Evolutionary conservation across 352 stramenopile species (phyloP), one percentile per base, ranked within the genome.

Genomic region (Lagenidium sp.): DNA sequence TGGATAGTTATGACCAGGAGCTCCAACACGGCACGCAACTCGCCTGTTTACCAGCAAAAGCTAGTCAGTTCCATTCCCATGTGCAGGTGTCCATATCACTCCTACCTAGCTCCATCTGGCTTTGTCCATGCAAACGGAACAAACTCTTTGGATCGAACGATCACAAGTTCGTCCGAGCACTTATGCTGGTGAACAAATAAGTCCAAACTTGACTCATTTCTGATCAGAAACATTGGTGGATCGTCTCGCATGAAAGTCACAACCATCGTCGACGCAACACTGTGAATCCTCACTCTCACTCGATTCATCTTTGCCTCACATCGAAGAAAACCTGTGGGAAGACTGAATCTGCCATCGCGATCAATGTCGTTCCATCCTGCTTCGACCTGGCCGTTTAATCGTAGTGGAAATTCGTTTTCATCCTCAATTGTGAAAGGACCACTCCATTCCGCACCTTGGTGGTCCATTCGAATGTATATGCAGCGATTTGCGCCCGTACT

Each of bases 331-430:
- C 52, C 48, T 0, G 63, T 67, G 4, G 68, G 60, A 16, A 60
- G 56, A 5, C 68, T 44, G 41, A 68, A 78, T 0, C 46, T 47
- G 23, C 57, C 50, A 22, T 58, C 58, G 13, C 50, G 65, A 30
- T 51, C 53, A 21, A 34, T 61, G 25, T 68, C 52, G 31, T 63
- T 63, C 79, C 79, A 91, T 15, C 56, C 52, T 11, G 63, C 30
- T 15, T 63, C 44, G 10, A 87, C 74, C 2, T 63, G 60, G 4
- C 81, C 79, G 23, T 73, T 73, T 12, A 94, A 56, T 49, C 80
- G 82, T 18, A 94, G 41, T 8, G 78, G 73, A 41, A 92, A 94
- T 44, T 94, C 82, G 24, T 87, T 88, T 54, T 94, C 82, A 31
- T 94, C 75, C 19, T 87, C 67, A 1, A 92, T 62, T 7, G 65